Evolutionary conservation across 192 early-diverging fungal genomes (phyloP).

Genomic region (Lunasporangiospora selenospora): DNA sequence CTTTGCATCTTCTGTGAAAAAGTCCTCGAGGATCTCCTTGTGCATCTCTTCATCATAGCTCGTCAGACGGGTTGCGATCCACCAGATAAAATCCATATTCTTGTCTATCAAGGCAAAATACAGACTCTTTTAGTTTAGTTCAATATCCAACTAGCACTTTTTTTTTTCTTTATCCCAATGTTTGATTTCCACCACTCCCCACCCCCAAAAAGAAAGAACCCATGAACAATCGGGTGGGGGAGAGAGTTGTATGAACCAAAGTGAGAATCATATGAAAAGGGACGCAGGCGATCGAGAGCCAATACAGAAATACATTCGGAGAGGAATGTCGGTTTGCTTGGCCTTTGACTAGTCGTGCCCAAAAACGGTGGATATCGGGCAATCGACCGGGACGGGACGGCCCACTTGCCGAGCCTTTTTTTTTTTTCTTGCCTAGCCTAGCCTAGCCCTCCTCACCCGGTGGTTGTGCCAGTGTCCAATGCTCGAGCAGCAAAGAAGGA

Average conservation of each 20-base stretch:
- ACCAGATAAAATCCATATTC: conserved; percentile 46
- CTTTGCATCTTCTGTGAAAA: conserved; percentile 55
- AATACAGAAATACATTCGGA: no score
- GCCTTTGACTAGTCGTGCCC: no score
- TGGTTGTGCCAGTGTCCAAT: no score
- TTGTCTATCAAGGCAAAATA: conserved; percentile 10
- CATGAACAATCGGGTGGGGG: neutral
- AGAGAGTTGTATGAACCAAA: neutral
- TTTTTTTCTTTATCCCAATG: neutral
- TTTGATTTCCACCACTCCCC: neutral
- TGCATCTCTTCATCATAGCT: conserved; percentile 53
- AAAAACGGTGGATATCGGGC: no score
- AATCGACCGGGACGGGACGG: no score
- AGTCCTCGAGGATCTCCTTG: conserved; percentile 58
- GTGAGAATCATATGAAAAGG: conserved; percentile 13
- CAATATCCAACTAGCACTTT: neutral
- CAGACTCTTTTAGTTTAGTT: no score
- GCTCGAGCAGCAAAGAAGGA: neutral
- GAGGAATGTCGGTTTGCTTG: neutral
- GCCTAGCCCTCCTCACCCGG: no score
- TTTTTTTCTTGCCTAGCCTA: neutral
- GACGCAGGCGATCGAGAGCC: no score
- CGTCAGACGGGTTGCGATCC: conserved; percentile 37
- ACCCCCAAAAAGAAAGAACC: neutral
- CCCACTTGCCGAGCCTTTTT: no score